A percentile compares a stretch with the other conserved stretches of the same genome.
phyloP scores from a whole-genome alignment of 148 eudicot genomes.

The Nepenthes gracilis region DNA sequence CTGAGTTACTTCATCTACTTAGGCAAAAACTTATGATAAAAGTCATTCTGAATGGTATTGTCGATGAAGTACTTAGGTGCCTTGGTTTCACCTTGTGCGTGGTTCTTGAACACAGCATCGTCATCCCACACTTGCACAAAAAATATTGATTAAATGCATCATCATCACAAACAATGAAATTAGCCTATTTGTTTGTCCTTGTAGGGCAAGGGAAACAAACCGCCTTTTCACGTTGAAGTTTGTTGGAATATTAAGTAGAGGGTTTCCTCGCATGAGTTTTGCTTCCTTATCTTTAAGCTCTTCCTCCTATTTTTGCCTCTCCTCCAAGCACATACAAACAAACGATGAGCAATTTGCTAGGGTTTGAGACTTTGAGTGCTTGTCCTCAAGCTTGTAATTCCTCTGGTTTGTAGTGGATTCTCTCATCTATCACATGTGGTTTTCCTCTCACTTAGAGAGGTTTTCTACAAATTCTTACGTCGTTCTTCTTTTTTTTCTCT shows the following conservation, averaged over 20 bases:
- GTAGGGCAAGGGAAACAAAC: constrained; percentile 18
- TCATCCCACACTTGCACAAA: constrained; percentile 88
- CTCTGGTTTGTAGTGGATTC: too few relatives aligned
- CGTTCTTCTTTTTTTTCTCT: too few relatives aligned
- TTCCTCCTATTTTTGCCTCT: constrained; percentile 61
- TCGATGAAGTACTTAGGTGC: constrained; percentile 85
- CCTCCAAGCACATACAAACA: constrained; percentile 37
- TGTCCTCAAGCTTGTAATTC: too few relatives aligned
- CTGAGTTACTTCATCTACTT: constrained; percentile 74
- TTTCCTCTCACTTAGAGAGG: too few relatives aligned
- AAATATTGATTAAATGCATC: background rate
- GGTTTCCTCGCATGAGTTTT: constrained; percentile 81
- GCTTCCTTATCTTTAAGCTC: constrained; percentile 88
- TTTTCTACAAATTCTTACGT: too few relatives aligned
- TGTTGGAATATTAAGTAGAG: constrained; percentile 65
- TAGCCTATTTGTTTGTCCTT: background rate
- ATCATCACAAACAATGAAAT: background rate
- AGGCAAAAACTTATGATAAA: constrained; percentile 84
- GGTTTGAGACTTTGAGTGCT: too few relatives aligned
- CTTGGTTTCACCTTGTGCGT: constrained; percentile 89
- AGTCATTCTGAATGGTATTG: constrained; percentile 85
- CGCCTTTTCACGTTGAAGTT: constrained; percentile 90
- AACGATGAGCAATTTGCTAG: background rate
- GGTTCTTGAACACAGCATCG: constrained; percentile 98
- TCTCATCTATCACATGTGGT: too few relatives aligned